Base-by-base conservation (phyloP, 176 grass and related monocot species). In the Aegilops speltoides region DNA sequence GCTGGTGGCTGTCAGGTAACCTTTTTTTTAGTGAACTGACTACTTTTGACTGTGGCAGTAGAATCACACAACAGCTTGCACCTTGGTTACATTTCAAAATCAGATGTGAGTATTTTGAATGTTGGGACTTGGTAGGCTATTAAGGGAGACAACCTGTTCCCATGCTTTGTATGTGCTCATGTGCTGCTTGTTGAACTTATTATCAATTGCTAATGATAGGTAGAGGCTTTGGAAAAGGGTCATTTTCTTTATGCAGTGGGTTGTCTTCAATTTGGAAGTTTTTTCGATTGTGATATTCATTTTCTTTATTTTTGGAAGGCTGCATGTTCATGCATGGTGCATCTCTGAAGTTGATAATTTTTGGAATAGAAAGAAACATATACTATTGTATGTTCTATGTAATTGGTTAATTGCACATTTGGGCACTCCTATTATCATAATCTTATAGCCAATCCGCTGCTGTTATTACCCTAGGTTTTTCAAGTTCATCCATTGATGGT, bases 1-100 rank as follows among this genome's bases (percentile, higher is more conserved):
- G 79, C 76, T 24, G 90, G 88, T 78, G 88, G 88, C 57, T 98
- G 93, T n/a, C 96, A 98, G 93, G 97, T 99, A 77, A 86, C 63
- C 13, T 5, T 76, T 79, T 77, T 69, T 40, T 77, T 75, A 16
- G 6, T 73, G 34, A 8, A 33, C 29, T 73, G 34, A 64, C 59
- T 13, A 64, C 24, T 82, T 79, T 45, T 52, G 25, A 31, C 17
- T 70, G 11, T 64, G 52, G 68, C 5, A 29, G 32, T 61, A 73
- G 33, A 38, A 79, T 71, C 22, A 46, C 38, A 45, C 73, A 29
- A 76, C 24, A 50, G 14, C 43, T 17, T 87, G 66, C 57, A 33
- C 43, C 73, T 82, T 82, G 62, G n/a, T 25, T 38, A 78, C 3
- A 56, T 20, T 68, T 76, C 12, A 38, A 75, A 89, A 81, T 82